Base-by-base conservation (phyloP, 768 basidiomycete genomes). In the Leucocoprinus birnbaumii region DNA sequence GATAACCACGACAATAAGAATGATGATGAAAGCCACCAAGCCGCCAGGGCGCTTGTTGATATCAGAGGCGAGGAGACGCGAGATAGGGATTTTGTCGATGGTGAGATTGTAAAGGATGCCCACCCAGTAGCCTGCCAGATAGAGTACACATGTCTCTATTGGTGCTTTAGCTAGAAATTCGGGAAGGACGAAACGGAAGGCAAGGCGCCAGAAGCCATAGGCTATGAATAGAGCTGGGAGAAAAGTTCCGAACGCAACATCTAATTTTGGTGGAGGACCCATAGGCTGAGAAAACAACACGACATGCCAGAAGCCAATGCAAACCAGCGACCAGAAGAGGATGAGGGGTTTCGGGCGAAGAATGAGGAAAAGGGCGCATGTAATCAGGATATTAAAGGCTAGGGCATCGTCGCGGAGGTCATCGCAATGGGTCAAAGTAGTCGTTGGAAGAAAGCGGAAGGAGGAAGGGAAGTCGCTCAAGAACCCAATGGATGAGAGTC, bases 281-380 rank as follows among this genome's bases (percentile, higher is more conserved):
- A 72, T 80, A 5, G 87, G 87, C 62, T 93, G 86, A 8, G 88
- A 88, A 62, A 91, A 92, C 38, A 94, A 78, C 0, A 82, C 73
- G 51, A 91, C 75, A 60, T 94, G 91, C 91, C 92, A 94, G 66
- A 82, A 94, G 1, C 91, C 88, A 43, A 90, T 87, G 71, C 83
- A 89, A 5, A 89, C 82, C n/a, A 91, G 73, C 62, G 78, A 85
- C 87, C 88, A 90, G 68, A 78, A 91, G 2, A 83, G 68, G 27
- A 90, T 71, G 58, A 90, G 77, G 2, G 86, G 75, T 62, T 74
- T 82, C 1, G 89, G 89, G 14, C 89, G 84, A 44, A 94, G 73
- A 46, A 94, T 61, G 38, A 90, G 73, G 66, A 90, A 91, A 43
- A 94, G 72, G 25, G 83, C 60, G 63, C 78, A 82, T 0, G 85